Base-by-base conservation (phyloP, 2,329 filamentous ascomycete species). In the Sordariomycetes sp. region DNA sequence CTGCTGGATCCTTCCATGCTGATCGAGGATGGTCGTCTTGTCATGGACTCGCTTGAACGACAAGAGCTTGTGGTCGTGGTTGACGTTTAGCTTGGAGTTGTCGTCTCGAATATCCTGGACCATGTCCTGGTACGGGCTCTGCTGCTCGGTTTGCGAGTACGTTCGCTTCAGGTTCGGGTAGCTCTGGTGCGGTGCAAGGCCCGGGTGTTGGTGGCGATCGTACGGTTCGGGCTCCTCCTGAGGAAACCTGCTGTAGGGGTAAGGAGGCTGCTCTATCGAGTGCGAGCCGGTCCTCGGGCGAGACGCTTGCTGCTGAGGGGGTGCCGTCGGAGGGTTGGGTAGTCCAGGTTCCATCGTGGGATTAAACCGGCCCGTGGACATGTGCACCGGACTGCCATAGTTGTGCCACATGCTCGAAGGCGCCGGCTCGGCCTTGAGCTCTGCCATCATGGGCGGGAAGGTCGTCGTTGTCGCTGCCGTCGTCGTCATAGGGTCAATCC, bases 391-490 rank as follows among this genome's bases (percentile, higher is more conserved):
- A 60, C 72, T 73, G 61, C 74, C 75, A 69, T 83, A 83, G 71
- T 74, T 79, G 64, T 78, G 72, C 80, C 80, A 83, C 64, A 83
- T 69, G 68, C 73, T 76, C 64, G 75, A 73, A 69, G 81, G 79
- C 67, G 75, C 70, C 65, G 78, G 71, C 70, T 83, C 80, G 67
- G 74, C 72, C 75, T 81, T 81, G 73, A 83, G 68, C 68, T 82
- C 80, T 77, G 80, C 78, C 80, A 83, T 82, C 68, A 75, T 79
- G 67, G 77, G 45, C 72, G 79, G 76, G 69, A 82, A 80, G 63
- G 79, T 81, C 77, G 82, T 81, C 76, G 71, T 76, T 73, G 67
- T 76, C 22, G 55, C 50, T 20, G 56, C 42, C 35, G 56, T 77
- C 72, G 78, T 79, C 74, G 79, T 81, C 78, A 82, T 82, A 76